Percentiles rank a stretch among this genome's conserved stretches.
phyloP scores from a whole-genome alignment of 2,329 filamentous ascomycete genomes.

The Fusarium protoensiforme region DNA sequence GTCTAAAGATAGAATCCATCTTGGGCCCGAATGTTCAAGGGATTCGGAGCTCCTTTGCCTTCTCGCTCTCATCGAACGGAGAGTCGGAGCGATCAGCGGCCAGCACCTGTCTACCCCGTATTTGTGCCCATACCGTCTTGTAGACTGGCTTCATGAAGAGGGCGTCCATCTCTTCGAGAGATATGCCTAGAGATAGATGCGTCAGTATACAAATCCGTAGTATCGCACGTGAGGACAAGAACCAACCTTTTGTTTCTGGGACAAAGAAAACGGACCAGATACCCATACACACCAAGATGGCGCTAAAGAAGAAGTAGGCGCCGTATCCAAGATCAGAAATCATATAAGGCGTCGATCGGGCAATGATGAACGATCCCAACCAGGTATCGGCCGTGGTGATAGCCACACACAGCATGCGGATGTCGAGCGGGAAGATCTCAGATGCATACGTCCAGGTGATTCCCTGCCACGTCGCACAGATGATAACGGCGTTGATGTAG shows the following conservation, averaged over 20 bases:
- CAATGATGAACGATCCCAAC: slow-evolving; percentile 55
- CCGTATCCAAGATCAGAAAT: slow-evolving; percentile 57
- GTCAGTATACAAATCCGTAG: slow-evolving; percentile 5
- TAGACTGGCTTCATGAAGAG: slow-evolving; percentile 46
- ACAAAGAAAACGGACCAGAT: slow-evolving; percentile 62
- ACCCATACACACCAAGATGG: slow-evolving; percentile 55
- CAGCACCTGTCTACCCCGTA: slow-evolving; percentile 31
- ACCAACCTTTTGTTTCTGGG: slow-evolving; percentile 61
- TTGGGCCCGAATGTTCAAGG: slow-evolving; percentile 14
- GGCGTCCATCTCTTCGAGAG: slow-evolving; percentile 60
- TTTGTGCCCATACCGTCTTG: slow-evolving; percentile 47
- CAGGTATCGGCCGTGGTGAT: slow-evolving; percentile 51
- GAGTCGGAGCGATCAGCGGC: slow-evolving; percentile 34
- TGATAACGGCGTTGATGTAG: slow-evolving; percentile 56
- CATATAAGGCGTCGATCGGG: slow-evolving; percentile 54
- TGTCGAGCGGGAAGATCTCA: slow-evolving; percentile 58
- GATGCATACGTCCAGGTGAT: slow-evolving; percentile 58
- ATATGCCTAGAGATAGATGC: slow-evolving; percentile 43
- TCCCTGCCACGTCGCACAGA: slow-evolving; percentile 55
- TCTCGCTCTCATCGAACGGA: slow-evolving; percentile 34
- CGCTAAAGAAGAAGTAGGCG: slow-evolving; percentile 65
- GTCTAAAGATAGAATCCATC: slow-evolving; percentile 15
- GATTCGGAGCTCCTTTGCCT: slow-evolving; percentile 36
- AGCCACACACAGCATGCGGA: slow-evolving; percentile 50
- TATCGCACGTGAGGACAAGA: neutral